These are phyloP conservation scores for Trametes villosa DNA, from an alignment of 768 basidiomycete genomes.

Conservation along the genomic window DNA sequence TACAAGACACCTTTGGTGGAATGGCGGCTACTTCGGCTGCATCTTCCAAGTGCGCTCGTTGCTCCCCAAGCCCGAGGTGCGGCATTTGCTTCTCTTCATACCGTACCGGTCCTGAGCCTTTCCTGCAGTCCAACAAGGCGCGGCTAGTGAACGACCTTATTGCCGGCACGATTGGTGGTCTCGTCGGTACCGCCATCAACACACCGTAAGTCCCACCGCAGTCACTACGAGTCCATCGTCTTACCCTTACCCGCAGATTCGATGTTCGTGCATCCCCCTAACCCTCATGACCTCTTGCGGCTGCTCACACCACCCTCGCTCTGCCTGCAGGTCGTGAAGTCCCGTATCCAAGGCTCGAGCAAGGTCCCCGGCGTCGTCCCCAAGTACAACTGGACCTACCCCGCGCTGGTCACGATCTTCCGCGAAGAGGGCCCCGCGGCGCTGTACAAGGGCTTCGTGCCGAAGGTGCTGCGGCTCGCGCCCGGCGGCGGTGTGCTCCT, in stretches of 20 bases:
- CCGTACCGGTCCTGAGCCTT: neutral
- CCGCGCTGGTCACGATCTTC: constrained; percentile 78
- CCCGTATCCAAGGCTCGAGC: constrained; percentile 83
- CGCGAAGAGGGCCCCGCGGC: constrained; percentile 87
- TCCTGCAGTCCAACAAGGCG: constrained; percentile 59
- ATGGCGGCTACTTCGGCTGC: constrained; percentile 94
- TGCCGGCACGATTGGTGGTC: constrained; percentile 89
- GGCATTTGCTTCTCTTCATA: constrained; percentile 19
- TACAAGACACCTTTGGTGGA: constrained; percentile 82
- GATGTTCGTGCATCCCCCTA: constrained; percentile 42
- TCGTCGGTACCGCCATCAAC: constrained; percentile 87
- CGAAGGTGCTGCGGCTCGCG: constrained; percentile 93
- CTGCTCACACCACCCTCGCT: too few species aligned
- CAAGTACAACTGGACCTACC: constrained; percentile 96
- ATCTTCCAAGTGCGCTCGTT: constrained; percentile 84
- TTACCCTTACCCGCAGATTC: too few species aligned
- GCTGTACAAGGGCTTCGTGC: constrained; percentile 93
- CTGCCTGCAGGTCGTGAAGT: constrained; percentile 81
- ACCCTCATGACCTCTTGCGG: neutral
- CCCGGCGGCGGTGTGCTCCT: constrained; percentile 95
- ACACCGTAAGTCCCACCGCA: constrained; percentile 78
- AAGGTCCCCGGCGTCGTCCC: constrained; percentile 71
- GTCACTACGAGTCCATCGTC: too few species aligned
- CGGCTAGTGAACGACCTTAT: constrained; percentile 90
- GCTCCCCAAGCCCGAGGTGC: constrained; percentile 85